A percentile compares a stretch with the other conserved stretches of the same genome.
These are phyloP conservation scores for Vitis cinerea DNA, from an alignment of 164 flowering plant species.

Conservation along the genomic window DNA sequence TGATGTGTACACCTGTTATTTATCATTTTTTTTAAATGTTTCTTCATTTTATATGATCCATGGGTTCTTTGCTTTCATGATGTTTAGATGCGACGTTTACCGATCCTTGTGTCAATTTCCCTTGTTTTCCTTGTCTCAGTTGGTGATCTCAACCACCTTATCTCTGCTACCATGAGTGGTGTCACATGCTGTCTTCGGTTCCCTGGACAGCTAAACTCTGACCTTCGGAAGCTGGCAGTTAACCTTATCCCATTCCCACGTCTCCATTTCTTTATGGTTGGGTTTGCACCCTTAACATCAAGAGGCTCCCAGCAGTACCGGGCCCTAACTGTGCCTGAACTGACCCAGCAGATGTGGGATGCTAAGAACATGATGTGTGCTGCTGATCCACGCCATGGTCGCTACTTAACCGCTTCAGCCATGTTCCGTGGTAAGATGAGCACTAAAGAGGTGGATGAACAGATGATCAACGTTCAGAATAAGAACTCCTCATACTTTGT, in stretches of 20 bases:
- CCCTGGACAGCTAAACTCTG: conserved; percentile 30
- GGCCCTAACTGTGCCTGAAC: conserved; percentile 22
- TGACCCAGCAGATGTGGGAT: conserved; percentile 28
- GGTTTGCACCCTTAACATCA: conserved; percentile 23
- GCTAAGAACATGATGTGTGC: conserved; percentile 13
- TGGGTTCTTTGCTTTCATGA: background rate
- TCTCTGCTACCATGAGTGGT: conserved; percentile 33
- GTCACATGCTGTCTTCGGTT: conserved; percentile 31
- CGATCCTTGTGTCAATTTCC: background rate
- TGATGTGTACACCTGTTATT: no score
- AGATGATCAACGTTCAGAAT: conserved; percentile 23
- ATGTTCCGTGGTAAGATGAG: conserved; percentile 30
- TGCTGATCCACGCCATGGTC: conserved; percentile 25
- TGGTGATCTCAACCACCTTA: conserved; percentile 32
- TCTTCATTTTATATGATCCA: no score
- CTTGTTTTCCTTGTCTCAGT: conserved; percentile 9
- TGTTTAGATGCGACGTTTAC: background rate
- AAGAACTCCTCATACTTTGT: conserved; percentile 31
- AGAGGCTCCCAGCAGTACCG: conserved; percentile 29
- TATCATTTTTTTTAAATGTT: no score
- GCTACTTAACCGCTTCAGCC: conserved; percentile 29
- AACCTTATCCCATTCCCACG: conserved; percentile 29
- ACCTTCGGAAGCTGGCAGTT: conserved; percentile 27
- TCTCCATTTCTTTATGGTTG: conserved; percentile 25
- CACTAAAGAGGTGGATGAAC: conserved; percentile 9